Base-by-base conservation (phyloP, 306 rosid genomes). In the Betula pendula region DNA sequence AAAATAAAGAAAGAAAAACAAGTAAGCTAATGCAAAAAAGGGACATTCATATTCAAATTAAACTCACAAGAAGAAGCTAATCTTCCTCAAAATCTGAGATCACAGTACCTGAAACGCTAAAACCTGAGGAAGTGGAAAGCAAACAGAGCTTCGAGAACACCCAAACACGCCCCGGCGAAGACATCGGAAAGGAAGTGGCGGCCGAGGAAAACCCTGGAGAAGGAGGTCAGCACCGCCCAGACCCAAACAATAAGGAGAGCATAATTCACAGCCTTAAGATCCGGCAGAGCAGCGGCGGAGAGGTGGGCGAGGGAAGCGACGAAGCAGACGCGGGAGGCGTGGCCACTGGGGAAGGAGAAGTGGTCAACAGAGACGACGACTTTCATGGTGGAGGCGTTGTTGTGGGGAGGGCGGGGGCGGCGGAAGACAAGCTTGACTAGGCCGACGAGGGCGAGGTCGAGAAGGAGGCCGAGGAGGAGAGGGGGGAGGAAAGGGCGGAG, bases 301-400 rank as follows among this genome's bases (percentile, higher is more conserved):
- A 86, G 73, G 80, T 72, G 78, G 74, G 88, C 58, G 1, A 93
- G 75, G 1, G 96, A 76, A 35, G 96, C 96, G 27, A 89, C 85
- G 67, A 90, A 89, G 84, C 48, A 90, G 20, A 88, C 94, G 74
- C 90, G 77, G n/a, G 98, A 89, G 53, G 93, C 82, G 80, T 90
- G 96, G 11, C 93, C 98, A 52, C 90, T 88, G 16, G 90, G 98
- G 73, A 93, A 88, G 59, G 98, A 87, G 83, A 86, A 93, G 40
- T 85, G 86, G 56, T 93, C 98, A 44, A 81, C 87, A 2, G 89
- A 59, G 31, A 90, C 88, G 68, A 87, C 90, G 68, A 87, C 87
- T 76, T 48, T 83, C 87, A 89, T 90, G 13, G 72, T 67, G 48
- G 51, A 55, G 81, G 80, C 75, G 38, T 70, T 56, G 80, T 88